Conservation (phyloP, 768 basidiomycete genomes). For the Leccinum pellstonianum region DNA sequence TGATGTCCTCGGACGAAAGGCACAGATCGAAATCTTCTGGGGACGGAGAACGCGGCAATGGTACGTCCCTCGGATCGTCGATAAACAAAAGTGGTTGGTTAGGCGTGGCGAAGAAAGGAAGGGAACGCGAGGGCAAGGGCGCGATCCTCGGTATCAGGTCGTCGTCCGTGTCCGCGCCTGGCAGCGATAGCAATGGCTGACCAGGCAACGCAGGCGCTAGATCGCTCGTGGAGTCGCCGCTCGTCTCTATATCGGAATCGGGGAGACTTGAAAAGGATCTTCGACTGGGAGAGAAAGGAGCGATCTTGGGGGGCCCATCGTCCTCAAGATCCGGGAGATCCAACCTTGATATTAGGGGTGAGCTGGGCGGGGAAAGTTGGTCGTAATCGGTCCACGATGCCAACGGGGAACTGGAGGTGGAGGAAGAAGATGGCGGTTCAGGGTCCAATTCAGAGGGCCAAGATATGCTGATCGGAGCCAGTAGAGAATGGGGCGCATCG, state of each 20-base stretch:
- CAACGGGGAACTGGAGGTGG: conserved; percentile 14
- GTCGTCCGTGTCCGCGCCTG: conserved; percentile 44
- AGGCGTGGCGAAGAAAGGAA: conserved; percentile 15
- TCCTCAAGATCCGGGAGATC: conserved; percentile 35
- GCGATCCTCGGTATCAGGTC: conserved; percentile 36
- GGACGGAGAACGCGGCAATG: conserved; percentile 41
- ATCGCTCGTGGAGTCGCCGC: conserved; percentile 15
- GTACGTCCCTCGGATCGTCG: conserved; percentile 40
- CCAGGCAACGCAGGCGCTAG: conserved; percentile 18
- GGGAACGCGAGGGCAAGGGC: conserved; percentile 8
- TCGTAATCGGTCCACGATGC: conserved; percentile 26
- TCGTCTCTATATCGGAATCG: conserved; percentile 29
- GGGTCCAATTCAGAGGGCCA: conserved; percentile 21
- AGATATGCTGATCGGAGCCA: conserved; percentile 27
- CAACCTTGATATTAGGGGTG: conserved; percentile 32
- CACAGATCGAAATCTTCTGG: conserved; percentile 43
- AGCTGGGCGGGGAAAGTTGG: conserved; percentile 24
- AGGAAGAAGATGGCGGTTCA: conserved; percentile 10
- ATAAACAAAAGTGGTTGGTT: conserved; percentile 40
- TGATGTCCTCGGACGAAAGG: conserved; percentile 30
- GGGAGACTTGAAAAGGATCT: conserved; percentile 30
- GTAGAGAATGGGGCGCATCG: conserved; percentile 14
- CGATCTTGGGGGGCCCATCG: conserved; percentile 19
- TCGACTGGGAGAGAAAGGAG: conserved; percentile 31
- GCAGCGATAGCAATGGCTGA: conserved; percentile 36